Base-by-base conservation (phyloP, 345 rosid species). In the Acer saccharum region DNA sequence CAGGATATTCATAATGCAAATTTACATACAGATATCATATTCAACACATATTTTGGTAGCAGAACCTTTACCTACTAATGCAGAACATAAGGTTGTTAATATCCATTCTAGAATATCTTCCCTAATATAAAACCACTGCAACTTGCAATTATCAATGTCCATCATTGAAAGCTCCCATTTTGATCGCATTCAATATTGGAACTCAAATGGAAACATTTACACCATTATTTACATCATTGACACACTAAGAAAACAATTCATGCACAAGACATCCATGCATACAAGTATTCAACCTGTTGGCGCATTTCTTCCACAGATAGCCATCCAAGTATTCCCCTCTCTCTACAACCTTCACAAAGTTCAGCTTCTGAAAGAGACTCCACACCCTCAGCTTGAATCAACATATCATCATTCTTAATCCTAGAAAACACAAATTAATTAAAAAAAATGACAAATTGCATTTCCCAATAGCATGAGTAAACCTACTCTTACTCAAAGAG, bases 341-440 rank as follows among this genome's bases (percentile, higher is more conserved):
- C 94, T 78, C 91, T 89, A 83, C 94, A 90, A 87, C 87, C 94
- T 86, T 90, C 91, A 9, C 91, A 90, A 72, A 90, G 92, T 79
- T 90, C 94, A 73, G 83, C 89, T 83, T 89, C 94, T 44, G 94
- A 82, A 62, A 90, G 91, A 75, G 94, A 87, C 79, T 90, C 92
- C 57, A 90, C 85, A 0, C 94, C 94, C 82, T 90, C 94, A 0
- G 91, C 87, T 84, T 88, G 87, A 77, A 90, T 89, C 75, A 90
- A 68, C 72, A 75, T 89, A 84, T 90, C 94, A 80, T 90, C 94
- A 79, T 87, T 87, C 81, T 90, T 90, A 77, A 90, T 90, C 78
- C 94, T 90, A 72, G n/a, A 48, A 10, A 14, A 46, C 64, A 68
- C 6, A 46, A 39, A 25, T 7, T 57, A 17, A 55, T 20, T 8